Evolutionary conservation across 208 protist genomes (phyloP).

Genomic region (Trichomonas tenax): DNA sequence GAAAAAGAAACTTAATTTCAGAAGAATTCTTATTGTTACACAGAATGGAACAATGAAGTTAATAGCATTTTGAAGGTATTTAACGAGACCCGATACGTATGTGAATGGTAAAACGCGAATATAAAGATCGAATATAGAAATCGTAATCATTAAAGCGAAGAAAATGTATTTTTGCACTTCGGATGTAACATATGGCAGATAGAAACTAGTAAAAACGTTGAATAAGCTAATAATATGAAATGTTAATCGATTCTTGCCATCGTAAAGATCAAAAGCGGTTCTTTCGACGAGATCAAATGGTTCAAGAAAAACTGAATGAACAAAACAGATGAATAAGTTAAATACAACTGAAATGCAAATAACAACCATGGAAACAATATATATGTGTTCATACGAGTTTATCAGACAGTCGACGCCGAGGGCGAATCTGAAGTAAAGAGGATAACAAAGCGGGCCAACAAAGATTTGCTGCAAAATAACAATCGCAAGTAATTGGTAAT

Average conservation of each 20-base stretch:
- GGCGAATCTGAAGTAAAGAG: background rate
- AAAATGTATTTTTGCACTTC: background rate
- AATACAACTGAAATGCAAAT: background rate
- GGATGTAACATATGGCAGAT: background rate
- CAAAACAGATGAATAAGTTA: background rate
- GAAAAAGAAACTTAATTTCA: background rate
- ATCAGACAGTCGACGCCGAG: background rate
- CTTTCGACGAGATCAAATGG: background rate
- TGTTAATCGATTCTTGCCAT: background rate
- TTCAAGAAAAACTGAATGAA: background rate
- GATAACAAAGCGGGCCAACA: background rate
- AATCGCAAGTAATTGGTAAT: background rate
- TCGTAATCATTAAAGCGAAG: background rate
- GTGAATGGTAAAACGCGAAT: background rate
- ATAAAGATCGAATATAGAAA: background rate
- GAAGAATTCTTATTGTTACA: background rate
- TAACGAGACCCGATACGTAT: background rate
- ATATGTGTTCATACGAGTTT: background rate
- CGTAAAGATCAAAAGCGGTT: background rate
- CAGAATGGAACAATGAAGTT: background rate
- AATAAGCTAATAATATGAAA: background rate
- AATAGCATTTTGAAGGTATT: background rate
- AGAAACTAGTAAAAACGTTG: background rate
- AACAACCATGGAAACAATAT: background rate
- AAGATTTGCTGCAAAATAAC: background rate